Evolutionary conservation across 345 rosid species (phyloP), one percentile per base, ranked within the genome.

Genomic region (Odontarrhena argentea): DNA sequence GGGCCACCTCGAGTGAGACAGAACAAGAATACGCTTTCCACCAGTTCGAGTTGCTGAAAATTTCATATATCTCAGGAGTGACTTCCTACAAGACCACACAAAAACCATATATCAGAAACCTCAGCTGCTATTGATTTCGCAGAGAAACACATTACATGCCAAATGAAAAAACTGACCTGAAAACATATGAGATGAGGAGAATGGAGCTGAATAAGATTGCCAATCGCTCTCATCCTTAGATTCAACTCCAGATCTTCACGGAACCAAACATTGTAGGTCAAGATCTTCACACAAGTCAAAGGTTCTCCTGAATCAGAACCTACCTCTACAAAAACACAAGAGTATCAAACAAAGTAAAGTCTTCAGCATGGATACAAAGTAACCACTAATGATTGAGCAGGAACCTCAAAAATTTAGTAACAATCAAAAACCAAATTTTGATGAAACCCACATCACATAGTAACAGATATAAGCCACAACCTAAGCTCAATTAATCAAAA

Each of bases 251-350:
- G 68, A 73, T 91, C 97, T 69, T 91, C 97, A 40, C 96, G 83
- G 57, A 94, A 94, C 99, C 99, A 94, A 60, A 94, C 91, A 85
- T 94, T 94, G 78, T 94, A 94, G 80, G 77, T 94, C 84, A 94
- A 76, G 41, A 94, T 74, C 83, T 94, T 91, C 65, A 88, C 54
- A 25, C 91, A 53, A 73, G 65, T 37, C 7, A 54, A 40, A 69
- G 43, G 57, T 37, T 76, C 28, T 53, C 70, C 66, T 69, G 87
- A 79, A 55, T 43, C 48, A 55, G 71, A 60, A 52, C 76, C 80
- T 52, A 58, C 85, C 79, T 78, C 60, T 56, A 74, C 60, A 73
- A 35, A 77, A 26, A 32, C 1, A 15, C 8, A 44, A 25, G 59
- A 51, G 49, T 25, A n/a, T 15, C 38, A 54, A 45, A 28, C 37